phyloP scores from a whole-genome alignment of 371 early-diverging fungal species.

The Haplosporangium sp. region DNA sequence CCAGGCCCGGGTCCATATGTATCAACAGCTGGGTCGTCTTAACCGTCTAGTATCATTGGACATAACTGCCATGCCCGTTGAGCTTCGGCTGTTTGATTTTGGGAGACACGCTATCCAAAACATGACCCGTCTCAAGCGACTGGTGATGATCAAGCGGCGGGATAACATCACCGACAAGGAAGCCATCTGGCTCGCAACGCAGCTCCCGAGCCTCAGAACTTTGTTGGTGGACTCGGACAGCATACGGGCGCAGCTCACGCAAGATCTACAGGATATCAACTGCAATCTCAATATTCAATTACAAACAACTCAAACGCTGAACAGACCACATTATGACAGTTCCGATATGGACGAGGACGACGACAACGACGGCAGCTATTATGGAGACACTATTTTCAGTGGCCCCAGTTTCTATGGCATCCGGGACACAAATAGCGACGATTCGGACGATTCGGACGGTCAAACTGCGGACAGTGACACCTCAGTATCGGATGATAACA shows the following conservation, averaged over 20 bases:
- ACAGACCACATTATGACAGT: too few species aligned
- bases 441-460: too few species aligned
- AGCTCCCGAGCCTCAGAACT: constrained; percentile 3
- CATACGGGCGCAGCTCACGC: not conserved
- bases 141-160: not conserved
- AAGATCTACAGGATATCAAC: not conserved
- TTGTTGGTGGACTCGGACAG: not conserved
- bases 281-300: not conserved
- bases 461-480: too few species aligned
- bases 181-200: constrained; percentile 10
- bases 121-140: constrained; percentile 1
- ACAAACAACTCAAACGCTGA: too few species aligned
- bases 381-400: too few species aligned
- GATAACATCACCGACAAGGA: constrained; percentile 1
- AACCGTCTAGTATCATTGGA: not conserved
- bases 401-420: too few species aligned
- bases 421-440: too few species aligned
- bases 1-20: too few species aligned
- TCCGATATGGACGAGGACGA: too few species aligned
- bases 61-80: constrained; percentile 5
- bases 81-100: not conserved
- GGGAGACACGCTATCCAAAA: constrained; percentile 6
- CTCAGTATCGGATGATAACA: too few species aligned
- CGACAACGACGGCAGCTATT: too few species aligned
- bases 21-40: too few species aligned